Conservation (phyloP, 306 rosid genomes). For the Carpinus fangiana region DNA sequence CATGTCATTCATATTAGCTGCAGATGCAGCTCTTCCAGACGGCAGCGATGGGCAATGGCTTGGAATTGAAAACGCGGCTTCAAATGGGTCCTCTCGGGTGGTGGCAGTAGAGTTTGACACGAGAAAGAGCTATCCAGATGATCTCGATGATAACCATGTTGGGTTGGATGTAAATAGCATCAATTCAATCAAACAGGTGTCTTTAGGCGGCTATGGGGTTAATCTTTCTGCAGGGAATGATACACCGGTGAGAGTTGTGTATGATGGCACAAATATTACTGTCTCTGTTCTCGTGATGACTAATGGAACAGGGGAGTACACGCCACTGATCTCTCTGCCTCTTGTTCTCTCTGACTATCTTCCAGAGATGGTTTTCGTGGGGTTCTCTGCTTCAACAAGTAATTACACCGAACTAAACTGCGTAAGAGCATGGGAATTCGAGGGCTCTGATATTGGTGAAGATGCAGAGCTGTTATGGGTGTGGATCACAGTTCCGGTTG, state of each 20-base stretch:
- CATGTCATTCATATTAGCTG: constrained; percentile 43
- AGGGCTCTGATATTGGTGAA: constrained; percentile 17
- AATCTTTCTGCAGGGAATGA: constrained; percentile 6
- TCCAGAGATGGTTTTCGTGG: constrained; percentile 45
- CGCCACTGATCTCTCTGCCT: constrained; percentile 20
- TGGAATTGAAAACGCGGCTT: constrained; percentile 43
- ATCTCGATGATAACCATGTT: constrained; percentile 58
- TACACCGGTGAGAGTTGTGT: constrained; percentile 23
- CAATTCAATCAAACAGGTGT: constrained; percentile 34
- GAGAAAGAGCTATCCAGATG: constrained; percentile 43
- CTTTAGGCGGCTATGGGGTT: constrained; percentile 37
- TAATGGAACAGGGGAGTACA: constrained; percentile 16
- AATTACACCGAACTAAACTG: constrained; percentile 55
- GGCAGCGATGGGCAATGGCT: constrained; percentile 42
- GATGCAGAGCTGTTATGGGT: constrained; percentile 38
- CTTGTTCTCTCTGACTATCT: constrained; percentile 47
- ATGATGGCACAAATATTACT: constrained; percentile 31
- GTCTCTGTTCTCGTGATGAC: constrained; percentile 25
- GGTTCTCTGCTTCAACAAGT: constrained; percentile 76
- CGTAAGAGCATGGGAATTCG: constrained; percentile 55
- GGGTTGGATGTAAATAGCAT: constrained; percentile 65
- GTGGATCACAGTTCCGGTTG: constrained; percentile 38
- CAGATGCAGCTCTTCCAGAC: constrained; percentile 28
- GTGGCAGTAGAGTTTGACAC: constrained; percentile 81
- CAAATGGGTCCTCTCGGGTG: constrained; percentile 53